phyloP scores from a whole-genome alignment of 106 monocot species.

The Acorus gramineus region DNA sequence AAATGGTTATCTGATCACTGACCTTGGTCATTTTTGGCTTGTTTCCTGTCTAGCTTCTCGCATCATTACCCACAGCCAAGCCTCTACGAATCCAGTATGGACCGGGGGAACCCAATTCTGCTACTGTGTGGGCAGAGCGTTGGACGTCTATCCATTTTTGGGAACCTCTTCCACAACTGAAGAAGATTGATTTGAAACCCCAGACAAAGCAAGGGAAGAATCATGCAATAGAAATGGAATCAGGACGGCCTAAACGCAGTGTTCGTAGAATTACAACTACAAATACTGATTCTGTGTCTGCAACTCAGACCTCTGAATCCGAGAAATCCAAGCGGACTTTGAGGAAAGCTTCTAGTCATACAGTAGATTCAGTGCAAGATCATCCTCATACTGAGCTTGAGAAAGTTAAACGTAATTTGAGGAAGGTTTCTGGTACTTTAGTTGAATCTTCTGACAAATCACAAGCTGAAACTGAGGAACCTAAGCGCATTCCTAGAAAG shows the following conservation, averaged over 20 bases:
- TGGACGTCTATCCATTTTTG: conserved; percentile 61
- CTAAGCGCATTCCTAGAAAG: conserved; percentile 18
- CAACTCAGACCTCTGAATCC: conserved; percentile 12
- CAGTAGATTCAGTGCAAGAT: conserved; percentile 40
- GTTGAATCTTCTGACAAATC: conserved; percentile 27
- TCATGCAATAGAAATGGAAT: conserved; percentile 52
- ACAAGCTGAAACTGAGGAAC: conserved; percentile 31
- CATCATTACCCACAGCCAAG: conserved; percentile 23
- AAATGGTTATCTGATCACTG: too few species aligned
- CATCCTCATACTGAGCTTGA: conserved; percentile 79
- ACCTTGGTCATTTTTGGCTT: background rate
- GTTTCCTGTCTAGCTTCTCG: conserved; percentile 47
- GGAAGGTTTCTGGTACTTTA: conserved; percentile 56
- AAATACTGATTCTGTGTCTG: conserved; percentile 19
- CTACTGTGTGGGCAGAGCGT: conserved; percentile 58
- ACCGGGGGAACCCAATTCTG: conserved; percentile 51
- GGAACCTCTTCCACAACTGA: conserved; percentile 34
- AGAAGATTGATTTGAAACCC: conserved; percentile 38
- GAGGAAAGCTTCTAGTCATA: conserved; percentile 28
- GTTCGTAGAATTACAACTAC: conserved; percentile 25
- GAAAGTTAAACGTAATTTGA: conserved; percentile 84
- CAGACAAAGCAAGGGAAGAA: conserved; percentile 19
- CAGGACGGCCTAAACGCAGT: conserved; percentile 54
- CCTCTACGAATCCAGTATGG: conserved; percentile 53
- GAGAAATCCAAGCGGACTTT: conserved; percentile 37